These are phyloP conservation scores for Eutrema heterophyllum DNA, from an alignment of 345 rosid genomes.

Conservation along the genomic window DNA sequence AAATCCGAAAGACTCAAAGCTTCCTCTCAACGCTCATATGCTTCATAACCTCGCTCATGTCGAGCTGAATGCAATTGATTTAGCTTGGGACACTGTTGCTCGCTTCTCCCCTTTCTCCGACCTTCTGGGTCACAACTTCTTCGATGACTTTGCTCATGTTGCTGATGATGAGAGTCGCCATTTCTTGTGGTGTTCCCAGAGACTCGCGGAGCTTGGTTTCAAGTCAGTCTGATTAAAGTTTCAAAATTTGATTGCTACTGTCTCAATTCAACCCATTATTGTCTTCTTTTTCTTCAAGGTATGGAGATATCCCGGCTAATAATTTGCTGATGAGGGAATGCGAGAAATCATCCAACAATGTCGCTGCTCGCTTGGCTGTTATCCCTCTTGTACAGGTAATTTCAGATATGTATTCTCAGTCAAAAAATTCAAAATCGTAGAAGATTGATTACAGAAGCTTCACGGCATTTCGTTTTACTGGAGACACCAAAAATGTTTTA, in stretches of 20 bases:
- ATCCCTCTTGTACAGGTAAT: slow-evolving; percentile 30
- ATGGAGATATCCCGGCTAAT: slow-evolving; percentile 97
- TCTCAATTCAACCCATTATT: background rate
- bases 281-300: slow-evolving; percentile 36
- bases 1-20: slow-evolving; percentile 54
- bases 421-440: background rate
- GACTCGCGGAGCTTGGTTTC: slow-evolving; percentile 90
- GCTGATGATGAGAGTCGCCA: slow-evolving; percentile 99
- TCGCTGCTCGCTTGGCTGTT: slow-evolving; percentile 80
- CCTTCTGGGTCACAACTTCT: slow-evolving; percentile 62
- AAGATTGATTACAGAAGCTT: background rate
- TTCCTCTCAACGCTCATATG: slow-evolving; percentile 91
- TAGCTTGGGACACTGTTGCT: slow-evolving; percentile 97
- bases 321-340: slow-evolving; percentile 87
- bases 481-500: background rate
- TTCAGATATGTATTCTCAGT: background rate
- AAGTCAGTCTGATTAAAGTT: slow-evolving; percentile 38
- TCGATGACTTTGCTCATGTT: slow-evolving; percentile 90
- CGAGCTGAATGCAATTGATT: slow-evolving; percentile 93
- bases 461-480: background rate
- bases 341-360: slow-evolving; percentile 67
- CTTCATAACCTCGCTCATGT: slow-evolving; percentile 93
- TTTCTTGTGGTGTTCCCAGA: slow-evolving; percentile 87
- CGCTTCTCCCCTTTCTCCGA: slow-evolving; percentile 68
- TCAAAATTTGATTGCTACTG: background rate